phyloP scores from a whole-genome alignment of 768 basidiomycete species.

The Clathrus columnatus region DNA sequence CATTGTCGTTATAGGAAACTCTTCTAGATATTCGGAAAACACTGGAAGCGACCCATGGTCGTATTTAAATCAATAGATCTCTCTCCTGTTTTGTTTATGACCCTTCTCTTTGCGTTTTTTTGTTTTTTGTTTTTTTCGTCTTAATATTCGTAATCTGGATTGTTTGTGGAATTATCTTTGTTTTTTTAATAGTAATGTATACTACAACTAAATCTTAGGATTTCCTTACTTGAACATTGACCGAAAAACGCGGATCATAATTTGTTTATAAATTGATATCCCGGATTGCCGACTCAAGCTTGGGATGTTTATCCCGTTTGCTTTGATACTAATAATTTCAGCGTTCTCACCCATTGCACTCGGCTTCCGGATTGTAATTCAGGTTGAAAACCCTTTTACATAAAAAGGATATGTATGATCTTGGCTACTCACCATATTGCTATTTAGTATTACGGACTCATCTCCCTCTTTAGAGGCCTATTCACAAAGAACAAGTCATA shows the following conservation, averaged over 20 bases:
- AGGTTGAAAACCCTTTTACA: not conserved
- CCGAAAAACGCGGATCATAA: not conserved
- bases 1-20: constrained; percentile 5
- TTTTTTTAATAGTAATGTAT: not conserved
- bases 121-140: no score
- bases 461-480: no score
- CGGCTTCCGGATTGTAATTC: not conserved
- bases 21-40: constrained; percentile 7
- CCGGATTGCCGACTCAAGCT: not conserved
- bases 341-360: no score
- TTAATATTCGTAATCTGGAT: not conserved
- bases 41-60: constrained; percentile 1
- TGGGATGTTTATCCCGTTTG: not conserved
- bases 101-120: not conserved
- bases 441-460: no score
- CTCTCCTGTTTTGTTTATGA: not conserved
- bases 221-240: not conserved
- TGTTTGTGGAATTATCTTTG: not conserved
- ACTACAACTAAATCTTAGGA: not conserved
- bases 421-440: no score
- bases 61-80: not conserved
- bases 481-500: no score
- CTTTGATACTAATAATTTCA: no score
- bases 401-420: not conserved
- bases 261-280: not conserved